phyloP scores from a whole-genome alignment of 192 early-diverging fungal genomes.

The Coemansia erecta region DNA sequence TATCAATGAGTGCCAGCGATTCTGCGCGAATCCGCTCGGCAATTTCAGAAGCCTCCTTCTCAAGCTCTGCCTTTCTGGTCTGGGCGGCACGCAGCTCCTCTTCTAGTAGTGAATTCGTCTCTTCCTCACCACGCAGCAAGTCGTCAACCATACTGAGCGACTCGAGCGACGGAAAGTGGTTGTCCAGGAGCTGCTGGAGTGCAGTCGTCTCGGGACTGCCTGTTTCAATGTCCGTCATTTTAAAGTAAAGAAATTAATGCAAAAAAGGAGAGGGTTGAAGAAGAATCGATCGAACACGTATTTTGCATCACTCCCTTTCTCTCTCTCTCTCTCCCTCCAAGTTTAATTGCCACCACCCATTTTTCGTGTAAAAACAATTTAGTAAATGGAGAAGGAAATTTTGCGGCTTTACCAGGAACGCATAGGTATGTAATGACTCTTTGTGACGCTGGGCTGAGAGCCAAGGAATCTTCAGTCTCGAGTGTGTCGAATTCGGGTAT shows the following conservation, averaged over 20 bases:
- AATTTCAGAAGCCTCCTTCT: constrained; percentile 15
- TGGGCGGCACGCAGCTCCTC: constrained; percentile 14
- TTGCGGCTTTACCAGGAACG: constrained; percentile 48
- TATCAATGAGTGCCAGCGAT: constrained; percentile 28
- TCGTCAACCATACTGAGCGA: constrained; percentile 42
- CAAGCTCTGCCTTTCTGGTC: constrained; percentile 6
- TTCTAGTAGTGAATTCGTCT: constrained; percentile 28
- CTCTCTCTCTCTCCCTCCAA: not conserved
- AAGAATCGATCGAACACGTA: not conserved
- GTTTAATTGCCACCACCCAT: not conserved
- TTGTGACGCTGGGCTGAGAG: not conserved
- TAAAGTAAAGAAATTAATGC: not conserved
- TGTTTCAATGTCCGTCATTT: too few relatives aligned
- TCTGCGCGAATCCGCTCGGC: constrained; percentile 10
- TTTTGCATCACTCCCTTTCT: not conserved
- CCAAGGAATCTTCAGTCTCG: too few relatives aligned
- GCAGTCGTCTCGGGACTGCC: not conserved
- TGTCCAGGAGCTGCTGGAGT: constrained; percentile 35
- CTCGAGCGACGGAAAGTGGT: constrained; percentile 40
- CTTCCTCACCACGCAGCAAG: constrained; percentile 37
- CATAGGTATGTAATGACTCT: constrained; percentile 32
- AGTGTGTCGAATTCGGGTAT: too few relatives aligned
- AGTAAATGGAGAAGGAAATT: constrained; percentile 48
- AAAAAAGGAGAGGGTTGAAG: not conserved
- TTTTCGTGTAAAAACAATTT: too few relatives aligned